phyloP scores from a whole-genome alignment of 371 early-diverging fungal genomes.

The Rhizopus sp. region DNA sequence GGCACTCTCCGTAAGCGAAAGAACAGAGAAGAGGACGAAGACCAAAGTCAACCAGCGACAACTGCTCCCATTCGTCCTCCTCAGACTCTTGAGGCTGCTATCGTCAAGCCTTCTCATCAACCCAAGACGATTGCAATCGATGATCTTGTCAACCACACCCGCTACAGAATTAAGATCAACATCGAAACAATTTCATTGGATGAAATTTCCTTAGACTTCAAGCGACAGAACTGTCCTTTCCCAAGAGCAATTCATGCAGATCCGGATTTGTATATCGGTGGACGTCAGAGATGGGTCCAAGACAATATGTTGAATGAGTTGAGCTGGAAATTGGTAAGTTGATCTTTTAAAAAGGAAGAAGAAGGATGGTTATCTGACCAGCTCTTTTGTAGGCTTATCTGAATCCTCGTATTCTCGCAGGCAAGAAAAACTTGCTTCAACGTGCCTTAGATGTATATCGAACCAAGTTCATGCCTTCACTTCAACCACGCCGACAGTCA shows the following conservation, averaged over 20 bases:
- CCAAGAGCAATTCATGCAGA: constrained; percentile 26
- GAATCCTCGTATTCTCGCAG: constrained; percentile 46
- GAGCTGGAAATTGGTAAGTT: constrained; percentile 51
- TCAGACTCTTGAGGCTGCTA: constrained; percentile 9
- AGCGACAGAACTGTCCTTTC: constrained; percentile 42
- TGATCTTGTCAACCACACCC: constrained; percentile 24
- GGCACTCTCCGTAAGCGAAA: constrained; percentile 55
- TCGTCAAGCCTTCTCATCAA: constrained; percentile 23
- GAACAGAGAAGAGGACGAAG: constrained; percentile 35
- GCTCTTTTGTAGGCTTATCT: constrained; percentile 42
- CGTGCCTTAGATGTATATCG: constrained; percentile 52
- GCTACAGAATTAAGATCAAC: constrained; percentile 45
- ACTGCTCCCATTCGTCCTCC: constrained; percentile 9
- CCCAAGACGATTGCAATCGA: constrained; percentile 41
- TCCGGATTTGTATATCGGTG: constrained; percentile 28
- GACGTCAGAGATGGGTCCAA: constrained; percentile 37
- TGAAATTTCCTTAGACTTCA: constrained; percentile 44
- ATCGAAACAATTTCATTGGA: constrained; percentile 43
- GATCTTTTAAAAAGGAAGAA: not conserved
- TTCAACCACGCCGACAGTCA: constrained; percentile 44
- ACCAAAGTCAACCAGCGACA: not conserved
- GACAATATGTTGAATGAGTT: constrained; percentile 52
- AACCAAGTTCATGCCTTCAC: constrained; percentile 44
- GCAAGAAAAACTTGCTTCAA: constrained; percentile 50
- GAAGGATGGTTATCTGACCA: not conserved